phyloP scores from a whole-genome alignment of 2,329 filamentous ascomycete genomes.

The Chalara sp. region DNA sequence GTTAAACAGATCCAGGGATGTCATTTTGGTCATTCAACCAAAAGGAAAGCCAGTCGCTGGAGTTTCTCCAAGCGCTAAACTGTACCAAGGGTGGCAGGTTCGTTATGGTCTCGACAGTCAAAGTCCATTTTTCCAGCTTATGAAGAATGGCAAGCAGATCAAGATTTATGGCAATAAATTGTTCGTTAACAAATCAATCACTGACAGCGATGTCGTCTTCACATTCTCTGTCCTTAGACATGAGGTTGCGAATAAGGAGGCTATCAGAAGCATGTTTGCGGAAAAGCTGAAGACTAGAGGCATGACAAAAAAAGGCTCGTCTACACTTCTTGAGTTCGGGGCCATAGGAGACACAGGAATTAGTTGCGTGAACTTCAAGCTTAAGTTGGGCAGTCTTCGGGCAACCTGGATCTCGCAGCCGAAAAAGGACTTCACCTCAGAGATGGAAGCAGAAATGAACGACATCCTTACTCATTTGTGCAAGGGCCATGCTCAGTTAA shows the following conservation, averaged over 20 bases:
- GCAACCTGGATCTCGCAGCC: neutral
- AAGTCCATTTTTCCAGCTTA: neutral
- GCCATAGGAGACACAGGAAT: neutral
- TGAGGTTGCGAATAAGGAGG: neutral
- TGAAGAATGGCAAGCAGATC: neutral
- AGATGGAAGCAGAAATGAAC: neutral
- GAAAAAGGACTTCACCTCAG: neutral
- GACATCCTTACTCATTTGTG: neutral
- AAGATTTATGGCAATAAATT: neutral
- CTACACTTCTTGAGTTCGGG: neutral
- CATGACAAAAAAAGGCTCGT: neutral
- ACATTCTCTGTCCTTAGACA: neutral
- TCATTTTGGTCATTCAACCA: neutral
- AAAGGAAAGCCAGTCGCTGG: slow-evolving; percentile 21
- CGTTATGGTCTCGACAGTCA: neutral
- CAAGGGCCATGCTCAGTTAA: neutral
- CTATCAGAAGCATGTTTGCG: neutral
- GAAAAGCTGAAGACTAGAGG: neutral
- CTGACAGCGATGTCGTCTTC: neutral
- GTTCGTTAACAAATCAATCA: neutral
- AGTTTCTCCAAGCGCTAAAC: no score
- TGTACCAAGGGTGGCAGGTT: slow-evolving; percentile 33
- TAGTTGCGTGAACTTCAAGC: neutral
- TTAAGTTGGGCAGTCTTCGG: neutral
- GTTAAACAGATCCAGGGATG: neutral